Percentiles rank a stretch among this genome's conserved stretches.
Evolutionary conservation across 2,329 filamentous ascomycete species (phyloP).

Genomic region (Ascochyta lentis): DNA sequence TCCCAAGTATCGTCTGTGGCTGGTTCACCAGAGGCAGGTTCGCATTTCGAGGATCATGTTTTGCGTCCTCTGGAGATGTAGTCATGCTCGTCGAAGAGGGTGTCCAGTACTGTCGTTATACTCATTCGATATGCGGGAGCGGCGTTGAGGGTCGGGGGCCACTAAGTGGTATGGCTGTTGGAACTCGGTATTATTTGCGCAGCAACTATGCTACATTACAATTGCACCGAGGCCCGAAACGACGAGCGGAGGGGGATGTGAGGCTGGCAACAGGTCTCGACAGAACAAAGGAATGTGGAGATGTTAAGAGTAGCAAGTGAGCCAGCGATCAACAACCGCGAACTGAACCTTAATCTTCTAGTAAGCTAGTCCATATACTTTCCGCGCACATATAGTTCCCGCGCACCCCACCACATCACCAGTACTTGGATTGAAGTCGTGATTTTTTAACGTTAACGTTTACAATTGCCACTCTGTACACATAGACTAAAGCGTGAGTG

Average conservation of each 20-base stretch:
- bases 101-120: background rate
- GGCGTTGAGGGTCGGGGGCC: background rate
- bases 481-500: too few species aligned
- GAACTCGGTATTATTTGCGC: background rate
- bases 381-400: too few species aligned
- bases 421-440: too few species aligned
- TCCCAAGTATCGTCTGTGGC: slow-evolving; percentile 38
- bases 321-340: slow-evolving; percentile 4
- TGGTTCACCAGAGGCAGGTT: slow-evolving; percentile 39
- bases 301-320: slow-evolving; percentile 3
- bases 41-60: slow-evolving; percentile 35
- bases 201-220: slow-evolving; percentile 2
- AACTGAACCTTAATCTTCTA: slow-evolving; percentile 10
- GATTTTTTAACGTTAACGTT: too few species aligned
- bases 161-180: background rate
- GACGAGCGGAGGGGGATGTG: background rate
- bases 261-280: slow-evolving; percentile 4
- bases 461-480: too few species aligned
- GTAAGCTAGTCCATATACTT: too few species aligned
- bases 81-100: slow-evolving; percentile 9
- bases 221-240: background rate
- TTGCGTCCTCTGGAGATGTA: slow-evolving; percentile 18
- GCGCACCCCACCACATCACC: too few species aligned
- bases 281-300: background rate
- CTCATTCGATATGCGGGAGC: background rate